Base-by-base conservation (phyloP, 768 basidiomycete genomes). In the Cytidiella melzeri region DNA sequence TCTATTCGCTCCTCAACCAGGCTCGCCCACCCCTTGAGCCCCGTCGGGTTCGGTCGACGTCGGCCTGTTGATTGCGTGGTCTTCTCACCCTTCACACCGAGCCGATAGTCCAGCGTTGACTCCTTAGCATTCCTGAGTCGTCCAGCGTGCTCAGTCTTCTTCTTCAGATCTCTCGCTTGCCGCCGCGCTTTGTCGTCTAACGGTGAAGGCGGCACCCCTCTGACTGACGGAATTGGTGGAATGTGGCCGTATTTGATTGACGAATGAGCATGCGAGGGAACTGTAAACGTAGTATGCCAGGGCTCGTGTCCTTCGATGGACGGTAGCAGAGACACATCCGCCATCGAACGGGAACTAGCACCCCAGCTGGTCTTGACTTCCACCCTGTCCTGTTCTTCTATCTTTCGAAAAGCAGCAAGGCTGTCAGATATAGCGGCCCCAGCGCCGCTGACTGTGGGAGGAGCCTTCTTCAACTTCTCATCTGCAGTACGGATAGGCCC, bases 1-100 rank as follows among this genome's bases (percentile, higher is more conserved):
- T 92, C 84, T 59, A 92, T 90, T 47, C 75, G 74, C 56, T 90
- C 88, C 59, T 93, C 89, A 11, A 87, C 75, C 45, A 92, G 67
- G 48, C 74, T 77, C 12, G 75, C 73, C 86, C 88, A 91, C 0
- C 88, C 89, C 62, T 81, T 85, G 57, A 90, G 52, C 38, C 69
- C 77, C 18, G 76, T 73, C 12, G 89, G 83, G 49, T 81, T 85
- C 11, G 71, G 59, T 41, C 69, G 69, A 34, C 30, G 30, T 34
- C 30, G 7, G 30, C 30, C 30, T 7, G 30, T 34, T 23, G 24
- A 48, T 53, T 9, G 45, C 5, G 13, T 40, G n/a, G 21, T 30
- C 26, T 24, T 45, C 56, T 20, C 59, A 56, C 59, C 61, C 54
- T 68, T 70, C 24, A 80, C 65, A 3, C 87, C 86, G 6, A 92